Conservation (phyloP, 768 basidiomycete genomes). For the Lactarius indigo region DNA sequence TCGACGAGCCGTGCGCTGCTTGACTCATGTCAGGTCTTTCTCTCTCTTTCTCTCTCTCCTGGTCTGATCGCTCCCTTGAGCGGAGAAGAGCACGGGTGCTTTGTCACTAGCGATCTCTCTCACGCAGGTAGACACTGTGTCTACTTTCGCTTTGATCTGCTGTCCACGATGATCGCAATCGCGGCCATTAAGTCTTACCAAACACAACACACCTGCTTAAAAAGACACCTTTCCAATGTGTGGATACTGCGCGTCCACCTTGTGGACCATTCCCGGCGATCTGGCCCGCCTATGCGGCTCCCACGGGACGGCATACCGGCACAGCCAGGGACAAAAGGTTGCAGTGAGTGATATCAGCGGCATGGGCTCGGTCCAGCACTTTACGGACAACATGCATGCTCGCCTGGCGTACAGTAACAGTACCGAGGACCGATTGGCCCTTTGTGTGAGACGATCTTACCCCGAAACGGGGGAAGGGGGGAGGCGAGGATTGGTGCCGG, state of each 20-base stretch:
- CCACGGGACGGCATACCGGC: not conserved
- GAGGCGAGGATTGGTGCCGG: slow-evolving; percentile 1
- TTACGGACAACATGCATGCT: not conserved
- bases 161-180: slow-evolving; percentile 42
- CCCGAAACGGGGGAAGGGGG: slow-evolving; percentile 3
- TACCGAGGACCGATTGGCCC: not conserved
- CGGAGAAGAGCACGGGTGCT: slow-evolving; percentile 33
- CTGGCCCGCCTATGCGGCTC: not conserved
- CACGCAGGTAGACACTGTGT: slow-evolving; percentile 48
- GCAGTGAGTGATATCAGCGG: not conserved
- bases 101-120: slow-evolving; percentile 43
- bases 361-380: not conserved
- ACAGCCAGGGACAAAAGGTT: not conserved
- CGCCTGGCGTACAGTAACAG: not conserved
- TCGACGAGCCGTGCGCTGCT: not conserved
- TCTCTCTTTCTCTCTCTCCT: slow-evolving; percentile 28
- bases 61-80: slow-evolving; percentile 32
- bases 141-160: slow-evolving; percentile 24
- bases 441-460: not conserved
- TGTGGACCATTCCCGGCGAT: not conserved
- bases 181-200: slow-evolving; percentile 45
- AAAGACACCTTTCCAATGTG: slow-evolving; percentile 38
- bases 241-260: slow-evolving; percentile 39
- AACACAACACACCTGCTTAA: slow-evolving; percentile 46
- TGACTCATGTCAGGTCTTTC: not conserved